phyloP scores from a whole-genome alignment of 495 filamentous ascomycete genomes.

The Penicillium cosmopolitanum region DNA sequence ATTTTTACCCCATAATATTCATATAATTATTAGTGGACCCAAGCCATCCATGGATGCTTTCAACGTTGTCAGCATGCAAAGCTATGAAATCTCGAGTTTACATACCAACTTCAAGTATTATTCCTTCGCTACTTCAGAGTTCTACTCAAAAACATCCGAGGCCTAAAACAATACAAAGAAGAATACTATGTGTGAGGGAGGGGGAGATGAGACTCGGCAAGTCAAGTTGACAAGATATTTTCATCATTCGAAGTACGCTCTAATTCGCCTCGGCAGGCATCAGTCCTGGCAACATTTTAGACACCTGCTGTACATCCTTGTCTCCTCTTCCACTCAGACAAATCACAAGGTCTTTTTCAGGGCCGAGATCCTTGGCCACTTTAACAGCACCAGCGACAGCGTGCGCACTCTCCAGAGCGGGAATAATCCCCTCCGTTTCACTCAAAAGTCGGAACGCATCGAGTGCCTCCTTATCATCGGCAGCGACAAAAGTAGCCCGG shows the following conservation, averaged over 20 bases:
- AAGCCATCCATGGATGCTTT: too few relatives aligned
- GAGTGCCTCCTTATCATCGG: conserved; percentile 87
- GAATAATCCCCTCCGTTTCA: conserved; percentile 93
- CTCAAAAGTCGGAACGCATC: conserved; percentile 76
- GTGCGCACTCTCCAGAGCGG: conserved; percentile 63
- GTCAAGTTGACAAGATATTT: too few relatives aligned
- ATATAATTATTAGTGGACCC: too few relatives aligned
- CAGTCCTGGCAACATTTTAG: conserved; percentile 73
- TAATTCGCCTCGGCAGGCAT: not conserved
- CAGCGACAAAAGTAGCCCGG: conserved; percentile 85
- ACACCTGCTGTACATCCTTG: conserved; percentile 97
- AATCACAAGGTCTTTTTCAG: conserved; percentile 85
- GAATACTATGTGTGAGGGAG: too few relatives aligned
- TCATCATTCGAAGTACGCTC: not conserved
- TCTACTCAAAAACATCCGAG: too few relatives aligned
- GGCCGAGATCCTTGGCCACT: conserved; percentile 83
- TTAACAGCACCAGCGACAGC: conserved; percentile 68
- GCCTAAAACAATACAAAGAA: too few relatives aligned
- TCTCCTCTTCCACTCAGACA: conserved; percentile 89
- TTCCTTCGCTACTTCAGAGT: too few relatives aligned
- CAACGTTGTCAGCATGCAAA: too few relatives aligned
- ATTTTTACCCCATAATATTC: too few relatives aligned
- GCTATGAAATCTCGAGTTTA: too few relatives aligned
- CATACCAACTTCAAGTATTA: too few relatives aligned
- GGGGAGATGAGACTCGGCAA: too few relatives aligned